phyloP scores from a whole-genome alignment of 2,329 filamentous ascomycete genomes.

The Hymenoscyphus occultus region DNA sequence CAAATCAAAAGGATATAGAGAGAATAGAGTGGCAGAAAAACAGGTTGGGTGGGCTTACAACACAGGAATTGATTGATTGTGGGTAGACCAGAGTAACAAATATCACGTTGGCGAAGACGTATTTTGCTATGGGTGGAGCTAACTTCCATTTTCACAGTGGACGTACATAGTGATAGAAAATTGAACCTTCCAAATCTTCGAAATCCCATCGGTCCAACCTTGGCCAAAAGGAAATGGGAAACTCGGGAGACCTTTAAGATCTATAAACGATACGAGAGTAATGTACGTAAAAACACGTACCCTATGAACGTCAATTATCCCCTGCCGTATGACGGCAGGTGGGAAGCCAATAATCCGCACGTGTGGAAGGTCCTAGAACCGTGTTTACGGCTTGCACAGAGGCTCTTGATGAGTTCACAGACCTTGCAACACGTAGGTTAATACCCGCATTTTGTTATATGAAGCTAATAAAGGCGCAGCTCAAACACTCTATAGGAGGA shows the following conservation, averaged over 20 bases:
- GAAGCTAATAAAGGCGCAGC: background rate
- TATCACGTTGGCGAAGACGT: too few relatives aligned
- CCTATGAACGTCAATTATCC: background rate
- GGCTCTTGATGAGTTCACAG: background rate
- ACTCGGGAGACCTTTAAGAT: background rate
- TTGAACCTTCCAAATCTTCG: background rate
- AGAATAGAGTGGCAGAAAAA: background rate
- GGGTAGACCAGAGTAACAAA: background rate
- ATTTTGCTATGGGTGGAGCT: background rate
- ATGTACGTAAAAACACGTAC: background rate
- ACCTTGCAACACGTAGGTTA: background rate
- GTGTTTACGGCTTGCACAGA: background rate
- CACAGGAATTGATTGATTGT: background rate
- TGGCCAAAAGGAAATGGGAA: background rate
- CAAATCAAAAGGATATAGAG: background rate
- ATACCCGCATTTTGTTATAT: background rate
- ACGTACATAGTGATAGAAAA: background rate
- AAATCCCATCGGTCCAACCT: background rate
- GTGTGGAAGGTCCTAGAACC: background rate
- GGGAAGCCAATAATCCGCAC: background rate
- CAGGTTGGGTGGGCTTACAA: background rate
- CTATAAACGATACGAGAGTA: background rate
- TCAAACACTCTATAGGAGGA: background rate
- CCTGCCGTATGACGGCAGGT: background rate
- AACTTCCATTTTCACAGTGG: background rate